phyloP scores from a whole-genome alignment of 2,329 filamentous ascomycete genomes.

The Clonostachys solani region DNA sequence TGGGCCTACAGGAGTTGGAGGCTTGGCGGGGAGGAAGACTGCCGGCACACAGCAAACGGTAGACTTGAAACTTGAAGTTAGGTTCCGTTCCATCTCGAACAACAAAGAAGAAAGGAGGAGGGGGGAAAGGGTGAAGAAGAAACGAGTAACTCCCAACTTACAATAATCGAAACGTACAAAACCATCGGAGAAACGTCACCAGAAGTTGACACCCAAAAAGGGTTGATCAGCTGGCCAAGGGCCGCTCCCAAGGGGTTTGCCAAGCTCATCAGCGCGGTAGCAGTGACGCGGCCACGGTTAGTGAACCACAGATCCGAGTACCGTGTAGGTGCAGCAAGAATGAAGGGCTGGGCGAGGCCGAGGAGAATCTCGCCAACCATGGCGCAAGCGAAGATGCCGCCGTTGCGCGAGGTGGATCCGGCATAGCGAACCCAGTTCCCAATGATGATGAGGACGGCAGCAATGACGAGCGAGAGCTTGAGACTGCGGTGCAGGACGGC shows the following conservation, averaged over 20 bases:
- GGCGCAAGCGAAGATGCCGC: conserved; percentile 68
- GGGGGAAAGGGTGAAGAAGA: neutral
- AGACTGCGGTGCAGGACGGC: conserved; percentile 77
- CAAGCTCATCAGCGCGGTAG: conserved; percentile 79
- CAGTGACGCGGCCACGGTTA: conserved; percentile 74
- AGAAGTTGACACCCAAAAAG: conserved; percentile 64
- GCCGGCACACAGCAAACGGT: conserved; percentile 61
- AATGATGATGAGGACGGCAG: conserved; percentile 68
- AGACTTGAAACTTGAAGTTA: conserved; percentile 14
- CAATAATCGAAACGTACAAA: conserved; percentile 78
- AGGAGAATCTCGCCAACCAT: conserved; percentile 92
- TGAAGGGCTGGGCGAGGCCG: conserved; percentile 87
- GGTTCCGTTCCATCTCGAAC: neutral
- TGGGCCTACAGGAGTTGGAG: conserved; percentile 73
- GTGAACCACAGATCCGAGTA: conserved; percentile 97
- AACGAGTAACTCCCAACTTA: conserved; percentile 38
- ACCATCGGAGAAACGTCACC: conserved; percentile 75
- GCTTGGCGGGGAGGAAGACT: conserved; percentile 73
- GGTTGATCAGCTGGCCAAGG: conserved; percentile 80
- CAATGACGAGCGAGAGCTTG: conserved; percentile 68
- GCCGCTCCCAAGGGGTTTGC: conserved; percentile 90
- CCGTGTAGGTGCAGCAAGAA: conserved; percentile 80
- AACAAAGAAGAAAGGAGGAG: neutral
- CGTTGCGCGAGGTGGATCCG: conserved; percentile 48
- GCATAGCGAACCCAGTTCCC: conserved; percentile 93